Evolutionary conservation across 179 eudicot species (phyloP), one percentile per base, ranked within the genome.

Genomic region (Heliamphora pulchella): DNA sequence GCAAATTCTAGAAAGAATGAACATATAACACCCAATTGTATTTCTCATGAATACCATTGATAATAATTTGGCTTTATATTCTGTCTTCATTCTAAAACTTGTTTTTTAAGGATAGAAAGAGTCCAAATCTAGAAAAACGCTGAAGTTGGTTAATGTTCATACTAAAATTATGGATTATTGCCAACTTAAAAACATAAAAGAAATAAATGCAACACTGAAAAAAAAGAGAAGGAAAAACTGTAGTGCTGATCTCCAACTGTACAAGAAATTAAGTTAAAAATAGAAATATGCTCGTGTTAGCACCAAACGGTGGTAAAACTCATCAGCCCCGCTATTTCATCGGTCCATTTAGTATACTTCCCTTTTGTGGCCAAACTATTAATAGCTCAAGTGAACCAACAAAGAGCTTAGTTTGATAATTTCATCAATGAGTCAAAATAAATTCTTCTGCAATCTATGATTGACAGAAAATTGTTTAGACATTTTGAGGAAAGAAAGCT

Each of bases 321-420:
- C 1, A 71, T 71, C 41, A 18, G 39, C 75, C 51, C 20, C 10
- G 31, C 77, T 64, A 15, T 39, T 15, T 39, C 47, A 57, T 54
- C 6, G 64, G 20, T 74, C 48, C 65, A 74, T 74, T 39, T 3
- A 5, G 57, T 76, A 11, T 13, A 47, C 15, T 48, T 44, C 57
- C 18, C 69, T 0, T 76, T 76, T 18, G 51, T 17, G 54, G 41
- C 68, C 44, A 76, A 11, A n/a, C 13, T 7, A n/a, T 61, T 62
- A 46, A 20, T 17, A 57, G 65, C 14, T 75, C 74, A 39, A 31
- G 22, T 41, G 78, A 41, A 43, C 65, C 67, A 57, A 64, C 11
- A 73, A 73, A 17, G 55, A 76, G 79, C 55, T 43, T 43, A 41
- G n/a, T 57, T 58, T 39, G 50, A 75, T 43, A 75, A 73, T 39